Percentiles rank a stretch among this genome's conserved stretches.
Evolutionary conservation across 768 basidiomycete species (phyloP).

Genomic region (Tricholoma terreum): DNA sequence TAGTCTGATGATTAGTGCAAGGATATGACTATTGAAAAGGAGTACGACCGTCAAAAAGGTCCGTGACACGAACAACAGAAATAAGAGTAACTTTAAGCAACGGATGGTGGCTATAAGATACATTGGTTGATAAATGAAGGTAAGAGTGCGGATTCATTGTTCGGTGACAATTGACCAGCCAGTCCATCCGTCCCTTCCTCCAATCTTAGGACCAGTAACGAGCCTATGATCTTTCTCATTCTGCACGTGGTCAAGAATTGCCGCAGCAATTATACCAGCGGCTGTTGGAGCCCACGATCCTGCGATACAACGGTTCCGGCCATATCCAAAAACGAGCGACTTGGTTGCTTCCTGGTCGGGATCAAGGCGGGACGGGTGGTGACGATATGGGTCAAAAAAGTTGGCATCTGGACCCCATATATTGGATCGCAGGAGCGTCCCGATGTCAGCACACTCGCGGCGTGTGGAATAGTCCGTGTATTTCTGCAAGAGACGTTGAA

Average conservation of each 20-base stretch:
- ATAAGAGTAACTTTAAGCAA: constrained; percentile 7
- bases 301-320: constrained; percentile 46
- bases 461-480: constrained; percentile 2
- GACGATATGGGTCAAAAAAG: constrained; percentile 44
- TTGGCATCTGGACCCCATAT: constrained; percentile 37
- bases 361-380: constrained; percentile 16
- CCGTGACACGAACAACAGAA: too few relatives aligned
- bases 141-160: too few relatives aligned
- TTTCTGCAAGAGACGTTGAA: neutral
- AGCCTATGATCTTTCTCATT: constrained; percentile 25
- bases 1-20: too few relatives aligned
- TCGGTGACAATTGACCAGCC: constrained; percentile 36
- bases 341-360: constrained; percentile 18
- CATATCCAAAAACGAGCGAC: constrained; percentile 48
- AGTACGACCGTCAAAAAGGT: too few relatives aligned
- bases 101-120: neutral
- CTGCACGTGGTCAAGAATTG: constrained; percentile 33
- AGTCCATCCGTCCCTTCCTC: constrained; percentile 41
- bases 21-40: too few relatives aligned
- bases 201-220: constrained; percentile 28
- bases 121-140: too few relatives aligned
- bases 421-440: constrained; percentile 29
- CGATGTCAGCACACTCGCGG: constrained; percentile 36
- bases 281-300: constrained; percentile 49
- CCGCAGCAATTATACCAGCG: constrained; percentile 45